Evolutionary conservation across 306 rosid genomes (phyloP), one percentile per base, ranked within the genome.

Genomic region (Argentina anserina): DNA sequence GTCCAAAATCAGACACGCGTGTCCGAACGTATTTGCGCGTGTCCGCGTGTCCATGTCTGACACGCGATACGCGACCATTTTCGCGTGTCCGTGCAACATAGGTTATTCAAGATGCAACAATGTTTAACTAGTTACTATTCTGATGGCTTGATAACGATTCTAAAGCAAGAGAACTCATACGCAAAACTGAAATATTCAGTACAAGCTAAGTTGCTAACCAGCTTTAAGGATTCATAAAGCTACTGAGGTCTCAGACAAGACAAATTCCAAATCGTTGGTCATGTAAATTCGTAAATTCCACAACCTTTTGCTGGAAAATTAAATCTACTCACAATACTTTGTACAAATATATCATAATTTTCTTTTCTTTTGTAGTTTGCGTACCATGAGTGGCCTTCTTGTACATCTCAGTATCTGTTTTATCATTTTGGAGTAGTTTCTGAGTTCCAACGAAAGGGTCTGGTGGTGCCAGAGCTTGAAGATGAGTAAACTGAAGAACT

Each of bases 381-480:
- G 63, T 49, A 49, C 31, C 31, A 21, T 18, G 12, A 15, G 21
- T 18, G 43, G 28, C 61, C 34, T 47, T 7, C 33, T 49, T 18
- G 26, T 31, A 21, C 65, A 71, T 37, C 52, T 71, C 65, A 10
- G 14, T n/a, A 53, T 45, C 13, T 60, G 65, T 60, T 53, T 69
- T 52, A 52, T n/a, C 72, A 42, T 28, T 58, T 73, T 33, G 42
- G 45, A 46, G 58, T 53, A 50, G 75, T 47, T 72, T 50, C 81
- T 40, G 78, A 81, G 81, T 59, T 72, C 75, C 84, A 80, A 40
- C 11, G 12, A 43, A 75, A 77, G 12, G 76, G 79, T 52, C 42
- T 67, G 69, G 49, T 28, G 56, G 70, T 42, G 40, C 75, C 55
- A 0, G 72, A 69, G 33, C 50, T 17, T 43, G 85, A 74, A 72